These are phyloP conservation scores for Floccularia luteovirens DNA, from an alignment of 768 basidiomycete genomes.

Conservation along the genomic window DNA sequence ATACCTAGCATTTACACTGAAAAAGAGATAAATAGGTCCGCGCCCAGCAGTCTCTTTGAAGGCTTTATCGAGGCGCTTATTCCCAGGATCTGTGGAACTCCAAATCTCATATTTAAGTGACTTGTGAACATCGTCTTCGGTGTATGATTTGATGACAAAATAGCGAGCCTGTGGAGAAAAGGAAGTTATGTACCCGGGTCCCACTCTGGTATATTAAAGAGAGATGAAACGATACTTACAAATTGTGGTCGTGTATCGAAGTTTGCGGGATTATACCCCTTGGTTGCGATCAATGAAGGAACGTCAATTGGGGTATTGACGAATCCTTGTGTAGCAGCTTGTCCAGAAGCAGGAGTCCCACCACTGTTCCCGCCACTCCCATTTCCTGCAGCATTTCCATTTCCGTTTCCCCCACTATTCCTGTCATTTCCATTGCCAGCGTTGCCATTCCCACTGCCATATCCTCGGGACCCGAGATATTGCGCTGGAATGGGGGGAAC, in stretches of 20 bases:
- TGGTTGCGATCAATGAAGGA: slow-evolving; percentile 73
- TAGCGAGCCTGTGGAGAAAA: slow-evolving; percentile 64
- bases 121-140: slow-evolving; percentile 98
- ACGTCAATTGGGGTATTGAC: slow-evolving; percentile 74
- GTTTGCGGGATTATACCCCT: slow-evolving; percentile 85
- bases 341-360: slow-evolving; percentile 17
- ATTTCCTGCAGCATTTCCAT: not conserved
- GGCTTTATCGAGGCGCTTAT: slow-evolving; percentile 94
- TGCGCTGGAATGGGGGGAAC: slow-evolving; percentile 72
- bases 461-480: slow-evolving; percentile 58
- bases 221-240: slow-evolving; percentile 33
- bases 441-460: slow-evolving; percentile 29
- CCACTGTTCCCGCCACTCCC: not conserved
- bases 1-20: slow-evolving; percentile 90
- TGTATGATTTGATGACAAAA: slow-evolving; percentile 99
- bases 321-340: slow-evolving; percentile 32
- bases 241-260: slow-evolving; percentile 79
- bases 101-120: slow-evolving; percentile 96
- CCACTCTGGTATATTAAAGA: slow-evolving; percentile 3
- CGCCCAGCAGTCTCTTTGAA: slow-evolving; percentile 91
- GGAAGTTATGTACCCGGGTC: slow-evolving; percentile 1
- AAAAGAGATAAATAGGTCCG: slow-evolving; percentile 96
- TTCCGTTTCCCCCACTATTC: not conserved
- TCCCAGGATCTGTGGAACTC: slow-evolving; percentile 96
- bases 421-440: no score